A percentile compares a stretch with the other conserved stretches of the same genome.
phyloP scores from a whole-genome alignment of 768 basidiomycete genomes.

The Cubamyces lactineus region DNA sequence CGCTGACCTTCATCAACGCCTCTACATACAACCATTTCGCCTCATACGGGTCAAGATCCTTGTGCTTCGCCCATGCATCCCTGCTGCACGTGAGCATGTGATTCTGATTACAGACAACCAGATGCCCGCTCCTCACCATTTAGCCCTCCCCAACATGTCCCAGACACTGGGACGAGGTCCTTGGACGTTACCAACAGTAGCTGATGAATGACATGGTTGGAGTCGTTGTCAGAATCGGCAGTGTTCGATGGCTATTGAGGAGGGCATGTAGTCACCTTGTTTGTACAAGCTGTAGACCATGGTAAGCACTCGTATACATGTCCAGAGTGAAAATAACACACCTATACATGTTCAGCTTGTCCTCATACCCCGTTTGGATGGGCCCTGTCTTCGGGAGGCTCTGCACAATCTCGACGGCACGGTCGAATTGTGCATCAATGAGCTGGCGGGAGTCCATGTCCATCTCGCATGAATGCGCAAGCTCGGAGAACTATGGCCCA shows the following conservation, averaged over 20 bases:
- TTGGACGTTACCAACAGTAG: slow-evolving; percentile 88
- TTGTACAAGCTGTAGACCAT: slow-evolving; percentile 72
- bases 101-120: slow-evolving; percentile 4
- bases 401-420: slow-evolving; percentile 94
- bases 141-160: slow-evolving; percentile 91
- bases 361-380: slow-evolving; percentile 94
- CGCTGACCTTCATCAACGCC: slow-evolving; percentile 74
- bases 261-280: slow-evolving; percentile 61
- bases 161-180: slow-evolving; percentile 80
- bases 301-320: neutral
- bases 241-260: neutral
- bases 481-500: neutral
- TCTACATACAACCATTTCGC: slow-evolving; percentile 92
- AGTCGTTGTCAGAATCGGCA: neutral
- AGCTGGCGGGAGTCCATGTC: slow-evolving; percentile 65
- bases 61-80: slow-evolving; percentile 97
- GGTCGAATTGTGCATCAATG: slow-evolving; percentile 86
- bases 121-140: slow-evolving; percentile 64
- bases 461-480: slow-evolving; percentile 1
- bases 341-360: slow-evolving; percentile 94
- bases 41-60: slow-evolving; percentile 73
- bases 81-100: slow-evolving; percentile 43
- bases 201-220: slow-evolving; percentile 42
- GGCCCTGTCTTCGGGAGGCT: slow-evolving; percentile 91
- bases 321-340: slow-evolving; percentile 35